Percentiles rank a stretch among this genome's conserved stretches.
Evolutionary conservation across 768 basidiomycete species (phyloP).

Genomic region (Crepidotus variabilis): DNA sequence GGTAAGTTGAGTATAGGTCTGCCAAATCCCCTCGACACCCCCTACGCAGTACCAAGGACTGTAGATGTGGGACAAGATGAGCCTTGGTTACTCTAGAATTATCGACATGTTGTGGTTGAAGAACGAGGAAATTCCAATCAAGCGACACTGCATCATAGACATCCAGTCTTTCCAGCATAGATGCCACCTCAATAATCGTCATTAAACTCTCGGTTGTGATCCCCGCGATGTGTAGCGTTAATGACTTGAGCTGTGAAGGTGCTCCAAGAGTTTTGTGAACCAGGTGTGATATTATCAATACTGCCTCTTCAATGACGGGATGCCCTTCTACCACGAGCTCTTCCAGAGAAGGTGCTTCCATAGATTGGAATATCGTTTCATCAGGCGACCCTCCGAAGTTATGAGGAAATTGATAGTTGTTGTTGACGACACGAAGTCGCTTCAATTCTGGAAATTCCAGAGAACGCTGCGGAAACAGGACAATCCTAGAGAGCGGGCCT

Average conservation of each 20-base stretch:
- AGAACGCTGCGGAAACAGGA: background rate
- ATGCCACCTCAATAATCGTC: background rate
- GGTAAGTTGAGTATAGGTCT: background rate
- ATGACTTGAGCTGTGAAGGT: background rate
- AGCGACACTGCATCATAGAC: background rate
- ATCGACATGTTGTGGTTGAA: no score
- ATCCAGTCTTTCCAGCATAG: background rate
- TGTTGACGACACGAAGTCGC: background rate
- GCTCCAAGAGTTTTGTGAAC: background rate
- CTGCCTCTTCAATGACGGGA: background rate
- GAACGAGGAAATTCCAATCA: background rate
- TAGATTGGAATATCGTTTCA: background rate
- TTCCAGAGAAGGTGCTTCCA: background rate
- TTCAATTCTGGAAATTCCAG: background rate
- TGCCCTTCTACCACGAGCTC: background rate
- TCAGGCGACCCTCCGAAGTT: background rate
- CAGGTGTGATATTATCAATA: background rate
- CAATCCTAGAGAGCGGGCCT: background rate
- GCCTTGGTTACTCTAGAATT: no score
- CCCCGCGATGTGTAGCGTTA: background rate
- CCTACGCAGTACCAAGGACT: background rate
- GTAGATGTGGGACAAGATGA: background rate
- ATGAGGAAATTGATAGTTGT: background rate
- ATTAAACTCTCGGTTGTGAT: background rate
- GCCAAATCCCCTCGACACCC: background rate